phyloP scores from a whole-genome alignment of 2,329 filamentous ascomycete species.

The Phialemoniopsis sp. region DNA sequence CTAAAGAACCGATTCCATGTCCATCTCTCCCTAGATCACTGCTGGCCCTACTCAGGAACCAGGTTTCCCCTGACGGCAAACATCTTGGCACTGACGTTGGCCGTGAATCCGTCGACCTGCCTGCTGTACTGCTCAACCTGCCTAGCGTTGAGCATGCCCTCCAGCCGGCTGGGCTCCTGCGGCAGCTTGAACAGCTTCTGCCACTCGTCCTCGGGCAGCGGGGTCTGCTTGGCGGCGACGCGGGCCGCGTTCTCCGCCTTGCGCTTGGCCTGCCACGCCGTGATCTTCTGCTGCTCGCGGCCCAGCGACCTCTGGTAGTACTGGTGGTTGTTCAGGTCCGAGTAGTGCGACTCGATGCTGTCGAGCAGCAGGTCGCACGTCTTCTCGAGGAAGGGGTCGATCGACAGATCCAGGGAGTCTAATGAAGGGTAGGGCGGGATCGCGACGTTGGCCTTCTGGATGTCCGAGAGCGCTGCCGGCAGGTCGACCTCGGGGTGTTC shows the following conservation, averaged over 20 bases:
- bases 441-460: slow-evolving; percentile 60
- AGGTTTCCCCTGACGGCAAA: slow-evolving; percentile 82
- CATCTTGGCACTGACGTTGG: slow-evolving; percentile 92
- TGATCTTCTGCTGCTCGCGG: slow-evolving; percentile 94
- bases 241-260: slow-evolving; percentile 91
- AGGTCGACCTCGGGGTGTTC: slow-evolving; percentile 65
- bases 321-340: slow-evolving; percentile 98
- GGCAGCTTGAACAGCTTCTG: slow-evolving; percentile 97
- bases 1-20: too few relatives aligned
- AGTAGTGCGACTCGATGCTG: slow-evolving; percentile 96
- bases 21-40: background rate
- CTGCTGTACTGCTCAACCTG: slow-evolving; percentile 98
- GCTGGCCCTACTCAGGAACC: slow-evolving; percentile 44
- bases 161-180: slow-evolving; percentile 85
- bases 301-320: slow-evolving; percentile 90
- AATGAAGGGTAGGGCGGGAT: slow-evolving; percentile 79
- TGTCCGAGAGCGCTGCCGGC: slow-evolving; percentile 74
- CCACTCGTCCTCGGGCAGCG: slow-evolving; percentile 96
- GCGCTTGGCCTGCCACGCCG: slow-evolving; percentile 93
- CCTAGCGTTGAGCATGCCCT: slow-evolving; percentile 90
- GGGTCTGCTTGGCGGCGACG: slow-evolving; percentile 79
- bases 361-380: slow-evolving; percentile 95
- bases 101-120: slow-evolving; percentile 95
- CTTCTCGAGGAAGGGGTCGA: slow-evolving; percentile 98
- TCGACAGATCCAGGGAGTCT: slow-evolving; percentile 84